Evolutionary conservation across 192 early-diverging fungal species (phyloP), one percentile per base, ranked within the genome.

Genomic region (Coemansia sp.): DNA sequence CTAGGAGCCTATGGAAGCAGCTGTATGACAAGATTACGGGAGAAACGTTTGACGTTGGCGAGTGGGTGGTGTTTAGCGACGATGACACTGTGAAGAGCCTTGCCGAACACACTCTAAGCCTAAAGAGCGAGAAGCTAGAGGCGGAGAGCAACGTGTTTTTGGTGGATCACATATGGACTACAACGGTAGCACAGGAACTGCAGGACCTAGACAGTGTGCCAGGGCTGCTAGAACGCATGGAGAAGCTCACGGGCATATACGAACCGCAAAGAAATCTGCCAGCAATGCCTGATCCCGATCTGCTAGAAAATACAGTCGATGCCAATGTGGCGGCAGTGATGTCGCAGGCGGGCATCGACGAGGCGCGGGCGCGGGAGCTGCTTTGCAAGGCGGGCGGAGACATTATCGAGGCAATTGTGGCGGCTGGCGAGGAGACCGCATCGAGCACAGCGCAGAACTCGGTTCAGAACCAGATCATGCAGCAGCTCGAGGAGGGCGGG

Each of bases 151-250:
- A 87, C 38, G 86, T 90, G 25, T 90, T 87, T 54, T 66, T 90
- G 62, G 77, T 89, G 5, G 89, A 89, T 44, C 87, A 89, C 48
- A 85, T 87, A 7, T 90, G 89, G 89, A 90, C 89, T 4, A 90
- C 89, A 17, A 79, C 84, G 5, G 68, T 83, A 1, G 84, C 84
- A 31, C 80, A 72, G 34, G 87, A 82, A 1, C 70, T 69, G 9
- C 64, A 78, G 22, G 77, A 89, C 52, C 72, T 90, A 15, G 63
- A 75, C 14, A 68, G 70, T 17, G 75, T 82, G 5, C 85, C 85
- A 0, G 80, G 79, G 4, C 61, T 90, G 57, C 60, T 89, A 50
- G 86, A 88, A 20, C 84, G 88, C 57, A 73, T 88, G 62, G 86
- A 87, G 53, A 64, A 58, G 6, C 75, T 90, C 57, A 89, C 88